These are phyloP conservation scores for Boletus edulis DNA, from an alignment of 768 basidiomycete genomes.

Conservation along the genomic window DNA sequence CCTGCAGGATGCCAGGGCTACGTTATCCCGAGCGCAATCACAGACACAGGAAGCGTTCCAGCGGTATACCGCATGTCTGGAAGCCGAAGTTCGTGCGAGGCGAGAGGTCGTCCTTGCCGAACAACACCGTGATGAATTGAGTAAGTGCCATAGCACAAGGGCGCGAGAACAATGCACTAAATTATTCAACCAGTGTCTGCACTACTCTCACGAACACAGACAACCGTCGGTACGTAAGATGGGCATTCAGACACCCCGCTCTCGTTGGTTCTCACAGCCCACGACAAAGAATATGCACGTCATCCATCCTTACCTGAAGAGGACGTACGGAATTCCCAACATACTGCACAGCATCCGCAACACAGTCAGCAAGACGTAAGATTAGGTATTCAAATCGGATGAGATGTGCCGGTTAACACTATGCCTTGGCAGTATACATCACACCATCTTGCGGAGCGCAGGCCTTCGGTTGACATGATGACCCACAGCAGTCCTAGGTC, in stretches of 20 bases:
- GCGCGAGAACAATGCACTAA: slow-evolving; percentile 20
- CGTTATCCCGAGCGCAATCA: slow-evolving; percentile 62
- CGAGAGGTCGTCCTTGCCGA: slow-evolving; percentile 63
- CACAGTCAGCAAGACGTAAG: slow-evolving; percentile 35
- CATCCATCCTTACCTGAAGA: slow-evolving; percentile 32
- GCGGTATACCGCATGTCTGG: slow-evolving; percentile 65
- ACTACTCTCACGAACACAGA: slow-evolving; percentile 35
- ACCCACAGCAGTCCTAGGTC: slow-evolving; percentile 34
- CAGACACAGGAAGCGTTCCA: slow-evolving; percentile 72
- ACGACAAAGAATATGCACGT: slow-evolving; percentile 32
- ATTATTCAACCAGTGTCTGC: slow-evolving; percentile 28
- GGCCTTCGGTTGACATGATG: slow-evolving; percentile 32
- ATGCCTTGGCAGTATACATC: slow-evolving; percentile 29
- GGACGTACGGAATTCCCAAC: slow-evolving; percentile 30
- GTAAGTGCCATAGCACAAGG: slow-evolving; percentile 27
- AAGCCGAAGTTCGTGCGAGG: slow-evolving; percentile 64
- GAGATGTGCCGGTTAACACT: slow-evolving; percentile 18
- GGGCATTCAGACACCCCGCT: slow-evolving; percentile 5
- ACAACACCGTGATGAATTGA: slow-evolving; percentile 64
- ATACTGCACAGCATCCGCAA: slow-evolving; percentile 24
- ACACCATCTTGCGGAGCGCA: slow-evolving; percentile 33
- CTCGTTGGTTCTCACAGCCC: slow-evolving; percentile 18
- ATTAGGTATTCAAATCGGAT: slow-evolving; percentile 12
- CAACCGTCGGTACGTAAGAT: slow-evolving; percentile 33
- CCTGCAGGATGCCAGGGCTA: slow-evolving; percentile 57